phyloP scores from a whole-genome alignment of 2,329 filamentous ascomycete species.

The Beauveria brongniartii region DNA sequence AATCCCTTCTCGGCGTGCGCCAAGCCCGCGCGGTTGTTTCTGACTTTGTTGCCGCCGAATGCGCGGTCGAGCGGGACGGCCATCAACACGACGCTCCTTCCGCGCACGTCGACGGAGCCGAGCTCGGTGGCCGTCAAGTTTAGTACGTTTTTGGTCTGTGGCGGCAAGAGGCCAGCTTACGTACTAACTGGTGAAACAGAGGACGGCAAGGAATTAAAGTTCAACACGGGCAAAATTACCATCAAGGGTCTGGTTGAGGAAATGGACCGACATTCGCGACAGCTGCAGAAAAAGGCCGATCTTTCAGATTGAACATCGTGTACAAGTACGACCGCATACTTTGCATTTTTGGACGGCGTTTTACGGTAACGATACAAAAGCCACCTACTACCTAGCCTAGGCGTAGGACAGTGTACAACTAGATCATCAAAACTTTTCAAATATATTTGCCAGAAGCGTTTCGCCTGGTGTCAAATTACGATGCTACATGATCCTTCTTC shows the following conservation, averaged over 20 bases:
- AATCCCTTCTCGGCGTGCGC: slow-evolving; percentile 79
- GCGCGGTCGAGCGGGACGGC: slow-evolving; percentile 66
- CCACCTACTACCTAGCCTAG: not conserved
- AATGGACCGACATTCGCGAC: slow-evolving; percentile 80
- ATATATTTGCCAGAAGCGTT: slow-evolving; percentile 4
- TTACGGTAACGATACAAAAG: not conserved
- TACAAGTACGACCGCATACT: slow-evolving; percentile 16
- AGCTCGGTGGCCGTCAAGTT: slow-evolving; percentile 74
- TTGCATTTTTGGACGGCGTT: slow-evolving; percentile 27
- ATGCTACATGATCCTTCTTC: not conserved
- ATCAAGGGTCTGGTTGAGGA: slow-evolving; percentile 85
- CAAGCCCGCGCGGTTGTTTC: slow-evolving; percentile 80
- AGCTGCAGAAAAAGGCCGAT: slow-evolving; percentile 74
- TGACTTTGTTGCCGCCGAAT: slow-evolving; percentile 73
- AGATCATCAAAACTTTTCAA: slow-evolving; percentile 8
- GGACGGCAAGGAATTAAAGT: slow-evolving; percentile 83
- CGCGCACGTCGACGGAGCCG: slow-evolving; percentile 58
- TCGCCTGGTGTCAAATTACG: not conserved
- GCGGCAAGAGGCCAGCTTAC: not conserved
- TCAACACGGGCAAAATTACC: slow-evolving; percentile 72
- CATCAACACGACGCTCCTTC: slow-evolving; percentile 69
- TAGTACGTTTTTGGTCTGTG: slow-evolving; percentile 47
- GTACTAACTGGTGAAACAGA: slow-evolving; percentile 45
- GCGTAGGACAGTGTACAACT: not conserved
- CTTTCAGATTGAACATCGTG: not conserved